Evolutionary conservation across 192 early-diverging fungal genomes (phyloP), one percentile per base, ranked within the genome.

Genomic region (Coemansia sp.): DNA sequence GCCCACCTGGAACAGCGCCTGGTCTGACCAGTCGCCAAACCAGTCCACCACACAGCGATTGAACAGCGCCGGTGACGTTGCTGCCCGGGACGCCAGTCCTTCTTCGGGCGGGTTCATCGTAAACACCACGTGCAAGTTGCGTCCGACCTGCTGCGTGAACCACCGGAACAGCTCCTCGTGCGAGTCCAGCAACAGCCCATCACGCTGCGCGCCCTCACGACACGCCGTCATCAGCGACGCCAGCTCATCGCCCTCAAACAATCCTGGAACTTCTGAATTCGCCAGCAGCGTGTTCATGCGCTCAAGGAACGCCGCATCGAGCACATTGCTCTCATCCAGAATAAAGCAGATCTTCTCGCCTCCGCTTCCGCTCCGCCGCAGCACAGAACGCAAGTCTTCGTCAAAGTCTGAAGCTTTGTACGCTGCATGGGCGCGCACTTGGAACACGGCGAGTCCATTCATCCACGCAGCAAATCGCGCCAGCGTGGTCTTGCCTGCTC

Each of bases 391-490:
- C 51, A 99, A 79, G 79, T 99, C 98, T 23, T 98, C 96, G 78
- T 99, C 98, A 83, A 99, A 99, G 75, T 98, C 98, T 11, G 87
- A 90, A 5, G 89, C 94, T 2, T 91, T 84, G 76, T 99, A 99
- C 70, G 96, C 92, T 78, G 92, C 93, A 74, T 99, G 94, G n/a
- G 92, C 96, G 78, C 96, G 94, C 79, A 98, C 91, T 74, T 99
- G 97, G 85, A 94, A 92, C 25, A 98, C 91, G 51, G 86, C 84
- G 25, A 98, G 76, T 29, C 97, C 97, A 72, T 99, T 99, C 94
- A 99, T 93, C 98, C 98, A 99, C 0, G 96, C 96, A n/a, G 96
- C 97, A 66, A 99, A 99, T 5, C 98, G 88, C 8, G 98, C 92
- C 60, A 99, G 71, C 4, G 97, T 98, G 0, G 98, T 98, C 84